Evolutionary conservation across 208 protist species (phyloP).

Genomic region (Leishmania arabica): DNA sequence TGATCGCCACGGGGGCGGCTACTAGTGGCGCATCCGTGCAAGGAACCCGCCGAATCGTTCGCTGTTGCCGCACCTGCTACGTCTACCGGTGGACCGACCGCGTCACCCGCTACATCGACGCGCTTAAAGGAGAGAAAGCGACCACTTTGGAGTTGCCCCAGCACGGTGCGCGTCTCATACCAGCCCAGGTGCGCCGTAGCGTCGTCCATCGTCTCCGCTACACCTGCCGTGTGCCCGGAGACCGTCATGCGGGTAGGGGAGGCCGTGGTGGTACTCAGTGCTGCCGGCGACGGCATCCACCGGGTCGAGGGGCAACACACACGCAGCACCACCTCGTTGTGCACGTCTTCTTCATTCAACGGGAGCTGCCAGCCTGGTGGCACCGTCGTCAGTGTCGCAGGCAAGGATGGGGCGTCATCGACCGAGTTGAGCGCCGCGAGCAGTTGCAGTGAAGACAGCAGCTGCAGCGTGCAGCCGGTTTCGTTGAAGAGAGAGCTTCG

Average conservation of each 20-base stretch:
- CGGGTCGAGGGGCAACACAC: conserved; percentile 28
- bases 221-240: not conserved
- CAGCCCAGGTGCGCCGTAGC: conserved; percentile 7
- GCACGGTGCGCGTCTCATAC: conserved; percentile 32
- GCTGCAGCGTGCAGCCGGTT: conserved; percentile 43
- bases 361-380: conserved; percentile 34
- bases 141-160: conserved; percentile 32
- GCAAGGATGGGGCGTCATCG: not conserved
- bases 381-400: conserved; percentile 2
- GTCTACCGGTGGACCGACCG: not conserved
- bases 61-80: not conserved
- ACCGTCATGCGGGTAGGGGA: not conserved
- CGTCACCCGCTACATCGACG: not conserved
- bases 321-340: conserved; percentile 23
- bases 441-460: conserved; percentile 5
- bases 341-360: conserved; percentile 24
- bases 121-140: conserved; percentile 26
- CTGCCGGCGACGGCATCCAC: conserved; percentile 11
- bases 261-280: not conserved
- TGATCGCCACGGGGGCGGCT: conserved; percentile 8
- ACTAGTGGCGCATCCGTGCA: not conserved
- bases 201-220: not conserved
- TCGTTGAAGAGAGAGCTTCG: conserved; percentile 50
- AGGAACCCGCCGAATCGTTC: not conserved
- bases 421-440: not conserved